Evolutionary conservation across 495 filamentous ascomycete species (phyloP), one percentile per base, ranked within the genome.

Genomic region (Penicillium tannophilum): DNA sequence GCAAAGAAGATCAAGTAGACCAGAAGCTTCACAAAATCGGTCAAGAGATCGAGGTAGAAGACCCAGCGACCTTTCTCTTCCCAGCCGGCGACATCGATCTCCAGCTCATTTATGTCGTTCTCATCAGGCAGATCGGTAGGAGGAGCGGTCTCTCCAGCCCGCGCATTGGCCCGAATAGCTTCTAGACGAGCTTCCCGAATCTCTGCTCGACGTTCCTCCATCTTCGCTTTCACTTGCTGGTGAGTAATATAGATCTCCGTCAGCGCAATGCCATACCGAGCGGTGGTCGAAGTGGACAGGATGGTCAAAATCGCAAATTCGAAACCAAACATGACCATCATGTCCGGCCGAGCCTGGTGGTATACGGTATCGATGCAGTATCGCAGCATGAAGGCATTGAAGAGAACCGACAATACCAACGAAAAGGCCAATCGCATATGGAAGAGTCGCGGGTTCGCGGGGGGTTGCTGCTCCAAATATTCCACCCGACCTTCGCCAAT

Each of bases 251-350:
- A 82, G 56, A 88, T 86, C 66, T 98, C 94, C 4, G 84, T 77
- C 50, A 97, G 70, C n/a, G 88, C 89, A 26, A 98, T 79, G 28
- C 81, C 67, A 72, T 98, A 98, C 52, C 92, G 85, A 52, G 84
- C 77, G 17, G 83, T 76, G 8, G 91, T 97, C 26, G 93, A 93
- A 20, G 85, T 75, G 1, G 95, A 96, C 30, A 86, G 84, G 11
- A 95, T 86, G 4, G 85, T 78, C 57, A 98, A 74, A 57, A 98
- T 85, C 12, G 92, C 92, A 64, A 98, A 98, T 71, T 98, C 94
- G 64, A 98, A 98, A 17, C 92, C 87, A 67, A 98, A 98, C 92
- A 98, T 98, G 55, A 98, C 91, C 95, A 98, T 98, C 91, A 98
- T 97, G 54, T 94, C 92, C 0, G 94, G 92, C 19, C 90, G 85